These are phyloP conservation scores for Hypholoma fasciculare DNA, from an alignment of 768 basidiomycete species.

Conservation along the genomic window DNA sequence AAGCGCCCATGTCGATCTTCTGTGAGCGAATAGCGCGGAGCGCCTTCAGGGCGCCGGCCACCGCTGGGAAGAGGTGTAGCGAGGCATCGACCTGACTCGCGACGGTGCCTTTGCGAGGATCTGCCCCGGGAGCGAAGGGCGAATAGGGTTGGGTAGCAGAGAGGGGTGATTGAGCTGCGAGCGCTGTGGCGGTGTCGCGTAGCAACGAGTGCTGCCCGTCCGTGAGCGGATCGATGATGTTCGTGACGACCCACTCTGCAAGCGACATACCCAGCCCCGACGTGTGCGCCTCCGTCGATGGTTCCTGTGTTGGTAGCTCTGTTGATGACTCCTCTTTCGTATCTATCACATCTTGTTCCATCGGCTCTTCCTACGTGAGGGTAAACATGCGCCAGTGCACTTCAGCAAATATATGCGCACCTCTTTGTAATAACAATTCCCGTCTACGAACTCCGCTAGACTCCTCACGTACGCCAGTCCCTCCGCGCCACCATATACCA, in stretches of 20 bases:
- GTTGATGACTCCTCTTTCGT: neutral
- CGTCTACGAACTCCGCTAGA: constrained; percentile 67
- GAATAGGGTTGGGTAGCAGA: neutral
- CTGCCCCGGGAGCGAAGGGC: neutral
- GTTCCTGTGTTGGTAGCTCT: neutral
- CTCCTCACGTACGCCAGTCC: constrained; percentile 78
- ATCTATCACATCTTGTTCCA: neutral
- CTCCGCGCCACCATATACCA: constrained; percentile 81
- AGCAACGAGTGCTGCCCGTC: constrained; percentile 47
- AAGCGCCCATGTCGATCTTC: constrained; percentile 54
- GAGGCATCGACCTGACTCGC: constrained; percentile 39
- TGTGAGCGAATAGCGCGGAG: constrained; percentile 42
- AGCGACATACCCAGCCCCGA: constrained; percentile 37
- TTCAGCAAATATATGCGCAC: constrained; percentile 14
- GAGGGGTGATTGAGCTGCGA: constrained; percentile 8
- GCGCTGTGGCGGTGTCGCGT: constrained; percentile 35
- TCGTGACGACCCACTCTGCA: constrained; percentile 40
- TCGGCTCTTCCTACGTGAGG: neutral
- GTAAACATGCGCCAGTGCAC: too few relatives aligned
- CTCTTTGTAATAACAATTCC: constrained; percentile 28
- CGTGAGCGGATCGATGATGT: constrained; percentile 48
- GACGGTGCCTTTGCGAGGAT: constrained; percentile 23
- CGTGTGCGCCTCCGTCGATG: constrained; percentile 4
- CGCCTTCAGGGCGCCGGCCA: constrained; percentile 36
- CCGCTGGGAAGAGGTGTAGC: constrained; percentile 42